These are phyloP conservation scores for Chrysoporthe cubensis DNA, from an alignment of 2,329 filamentous ascomycete species.

Conservation along the genomic window DNA sequence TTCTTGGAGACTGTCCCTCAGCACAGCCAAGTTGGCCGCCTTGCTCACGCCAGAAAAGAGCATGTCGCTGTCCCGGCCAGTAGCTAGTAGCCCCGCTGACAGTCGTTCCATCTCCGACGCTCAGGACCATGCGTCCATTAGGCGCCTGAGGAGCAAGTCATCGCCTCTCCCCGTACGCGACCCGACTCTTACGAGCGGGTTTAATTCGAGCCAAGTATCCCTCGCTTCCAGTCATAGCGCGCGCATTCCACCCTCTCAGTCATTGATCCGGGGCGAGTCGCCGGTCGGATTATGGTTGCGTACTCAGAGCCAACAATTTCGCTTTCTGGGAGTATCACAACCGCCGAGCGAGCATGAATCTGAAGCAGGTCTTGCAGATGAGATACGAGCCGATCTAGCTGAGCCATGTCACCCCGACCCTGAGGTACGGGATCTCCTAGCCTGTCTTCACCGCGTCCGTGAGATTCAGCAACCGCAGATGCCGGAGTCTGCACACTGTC, in stretches of 20 bases:
- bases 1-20: conserved; percentile 31
- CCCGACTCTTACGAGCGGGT: not conserved
- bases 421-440: not conserved
- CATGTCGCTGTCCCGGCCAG: not conserved
- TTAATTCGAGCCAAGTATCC: conserved; percentile 13
- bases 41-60: conserved; percentile 8
- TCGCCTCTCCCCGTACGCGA: conserved; percentile 3
- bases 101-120: not conserved
- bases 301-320: conserved; percentile 23
- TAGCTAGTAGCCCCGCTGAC: conserved; percentile 14
- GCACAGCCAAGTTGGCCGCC: conserved; percentile 19
- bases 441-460: not conserved
- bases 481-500: not conserved
- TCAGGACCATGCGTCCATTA: not conserved
- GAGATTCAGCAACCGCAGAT: not conserved
- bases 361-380: not conserved
- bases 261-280: conserved; percentile 24
- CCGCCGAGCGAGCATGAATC: conserved; percentile 15
- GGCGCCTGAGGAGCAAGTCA: conserved; percentile 18
- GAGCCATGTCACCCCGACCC: not conserved
- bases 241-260: conserved; percentile 22
- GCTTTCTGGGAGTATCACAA: conserved; percentile 11
- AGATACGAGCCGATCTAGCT: not conserved
- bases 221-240: conserved; percentile 11
- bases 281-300: conserved; percentile 27